Evolutionary conservation across 345 rosid genomes (phyloP).

Genomic region (Hevea brasiliensis): DNA sequence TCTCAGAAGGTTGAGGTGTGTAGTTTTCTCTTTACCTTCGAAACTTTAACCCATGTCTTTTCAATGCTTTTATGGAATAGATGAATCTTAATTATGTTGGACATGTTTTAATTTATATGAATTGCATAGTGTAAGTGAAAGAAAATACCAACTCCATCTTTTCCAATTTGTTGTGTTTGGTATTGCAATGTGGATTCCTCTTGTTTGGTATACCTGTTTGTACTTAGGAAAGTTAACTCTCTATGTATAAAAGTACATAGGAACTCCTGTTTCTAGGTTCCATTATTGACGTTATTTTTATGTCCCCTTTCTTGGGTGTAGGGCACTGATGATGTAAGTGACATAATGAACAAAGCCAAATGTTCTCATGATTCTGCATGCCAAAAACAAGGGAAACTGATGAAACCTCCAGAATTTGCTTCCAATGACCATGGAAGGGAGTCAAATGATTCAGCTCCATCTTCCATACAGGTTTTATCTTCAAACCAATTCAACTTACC

Average conservation of each 20-base stretch:
- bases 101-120: background rate
- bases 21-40: slow-evolving; percentile 14
- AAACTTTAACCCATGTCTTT: slow-evolving; percentile 7
- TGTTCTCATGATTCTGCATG: slow-evolving; percentile 37
- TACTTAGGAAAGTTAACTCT: background rate
- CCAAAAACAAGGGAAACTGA: slow-evolving; percentile 49
- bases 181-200: background rate
- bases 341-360: slow-evolving; percentile 49
- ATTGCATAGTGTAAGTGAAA: background rate
- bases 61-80: slow-evolving; percentile 7
- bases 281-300: slow-evolving; percentile 14
- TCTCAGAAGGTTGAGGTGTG: slow-evolving; percentile 50
- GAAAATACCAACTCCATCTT: background rate
- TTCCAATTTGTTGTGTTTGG: background rate
- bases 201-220: background rate
- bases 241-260: background rate
- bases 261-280: background rate
- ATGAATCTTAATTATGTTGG: background rate
- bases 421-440: slow-evolving; percentile 49
- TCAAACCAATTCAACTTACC: slow-evolving; percentile 52
- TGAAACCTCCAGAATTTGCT: slow-evolving; percentile 45
- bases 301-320: slow-evolving; percentile 22
- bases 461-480: slow-evolving; percentile 32
- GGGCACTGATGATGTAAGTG: slow-evolving; percentile 44
- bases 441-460: slow-evolving; percentile 45